Percentiles rank a stretch among this genome's conserved stretches.
These are phyloP conservation scores for Moesziomyces sp. DNA, from an alignment of 1,284 basidiomycete species.

Conservation along the genomic window DNA sequence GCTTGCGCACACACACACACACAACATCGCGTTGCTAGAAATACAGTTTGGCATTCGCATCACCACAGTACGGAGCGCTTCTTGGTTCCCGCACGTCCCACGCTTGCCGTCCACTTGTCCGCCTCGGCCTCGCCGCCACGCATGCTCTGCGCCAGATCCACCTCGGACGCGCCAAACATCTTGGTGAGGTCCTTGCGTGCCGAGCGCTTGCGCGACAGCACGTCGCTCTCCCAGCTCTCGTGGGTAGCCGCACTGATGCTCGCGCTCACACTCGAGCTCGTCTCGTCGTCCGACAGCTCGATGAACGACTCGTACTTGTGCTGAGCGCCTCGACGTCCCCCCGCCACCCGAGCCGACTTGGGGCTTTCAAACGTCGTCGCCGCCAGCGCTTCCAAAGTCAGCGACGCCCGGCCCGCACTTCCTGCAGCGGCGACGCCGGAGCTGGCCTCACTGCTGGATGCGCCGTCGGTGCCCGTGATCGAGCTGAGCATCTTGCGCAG, in stretches of 20 bases:
- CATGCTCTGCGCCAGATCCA: constrained; percentile 13
- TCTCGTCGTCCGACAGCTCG: constrained; percentile 24
- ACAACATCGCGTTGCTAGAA: neutral
- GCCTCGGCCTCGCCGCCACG: too few species aligned
- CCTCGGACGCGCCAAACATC: constrained; percentile 28
- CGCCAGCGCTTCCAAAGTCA: constrained; percentile 19
- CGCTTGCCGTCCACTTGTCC: constrained; percentile 15
- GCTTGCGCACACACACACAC: too few species aligned
- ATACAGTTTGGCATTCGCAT: neutral
- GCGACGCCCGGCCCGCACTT: neutral
- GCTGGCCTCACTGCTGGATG: neutral
- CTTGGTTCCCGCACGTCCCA: constrained; percentile 6
- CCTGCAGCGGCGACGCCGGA: neutral
- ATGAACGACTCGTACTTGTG: constrained; percentile 18
- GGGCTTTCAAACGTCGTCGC: constrained; percentile 25
- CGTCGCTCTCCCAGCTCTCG: constrained; percentile 2
- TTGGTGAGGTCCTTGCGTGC: constrained; percentile 39
- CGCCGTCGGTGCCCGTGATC: constrained; percentile 9
- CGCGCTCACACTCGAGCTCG: neutral
- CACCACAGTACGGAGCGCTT: constrained; percentile 1
- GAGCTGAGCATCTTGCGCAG: constrained; percentile 25
- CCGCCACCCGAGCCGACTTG: neutral
- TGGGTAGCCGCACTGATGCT: too few species aligned
- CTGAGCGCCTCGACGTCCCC: neutral
- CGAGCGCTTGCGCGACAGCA: neutral